Evolutionary conservation across 2,329 filamentous ascomycete species (phyloP), one percentile per base, ranked within the genome.

Genomic region (Drechslerella stenobrocha): DNA sequence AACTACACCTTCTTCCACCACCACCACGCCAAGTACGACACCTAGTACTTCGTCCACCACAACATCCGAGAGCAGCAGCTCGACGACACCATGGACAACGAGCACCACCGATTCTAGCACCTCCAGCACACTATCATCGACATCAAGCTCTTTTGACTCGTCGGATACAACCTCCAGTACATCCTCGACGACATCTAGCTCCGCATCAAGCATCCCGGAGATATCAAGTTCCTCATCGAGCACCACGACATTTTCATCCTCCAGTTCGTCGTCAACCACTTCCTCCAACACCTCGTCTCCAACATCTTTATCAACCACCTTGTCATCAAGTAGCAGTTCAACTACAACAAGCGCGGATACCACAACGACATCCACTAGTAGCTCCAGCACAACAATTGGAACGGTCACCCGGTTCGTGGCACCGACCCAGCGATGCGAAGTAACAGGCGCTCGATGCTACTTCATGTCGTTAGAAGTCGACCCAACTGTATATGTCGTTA

Each of bases 401-500:
- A 66, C 28, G 2, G 37, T 59, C 5, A 66, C 53, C 32, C 18
- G 28, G 45, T 66, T 59, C 34, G 34, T 52, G 7, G 8, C 13
- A 5, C 52, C 61, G n/a, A 50, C 23, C 1, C 15, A 42, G 7
- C 22, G 32, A 18, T 67, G 63, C 24, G 40, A 32, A 1, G 63
- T 60, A 2, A 18, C 50, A 9, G 63, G 55, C 7, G 63, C 63
- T 7, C 20, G 3, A 45, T 67, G 63, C 18, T 22, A 51, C 8
- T 60, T 60, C 37, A 32, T 40, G 9, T 34, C 42, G 0, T 47
- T 60, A 28, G 51, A 67, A 9, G 8, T 67, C 3, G 30, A 44
- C 13, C 63, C 63, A 11, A 60, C 55, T 3, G 42, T 55, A 13
- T 67, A 67, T 28, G 13, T 60, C 34, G 50, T 67, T 4, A 55